These are phyloP conservation scores for Euphorbia celastroides DNA, from an alignment of 441 rosid species.

Conservation along the genomic window DNA sequence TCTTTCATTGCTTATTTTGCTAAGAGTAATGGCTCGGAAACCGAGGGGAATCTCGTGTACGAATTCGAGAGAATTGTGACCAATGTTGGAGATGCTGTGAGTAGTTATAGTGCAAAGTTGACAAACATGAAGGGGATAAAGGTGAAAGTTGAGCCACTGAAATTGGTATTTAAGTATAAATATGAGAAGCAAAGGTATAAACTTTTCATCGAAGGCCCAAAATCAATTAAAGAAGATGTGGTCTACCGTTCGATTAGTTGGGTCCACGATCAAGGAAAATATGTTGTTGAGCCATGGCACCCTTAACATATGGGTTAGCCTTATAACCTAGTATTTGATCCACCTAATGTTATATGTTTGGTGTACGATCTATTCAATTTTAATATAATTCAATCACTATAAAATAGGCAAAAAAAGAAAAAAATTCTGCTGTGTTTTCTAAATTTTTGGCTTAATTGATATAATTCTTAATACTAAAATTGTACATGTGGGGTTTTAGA, in stretches of 20 bases:
- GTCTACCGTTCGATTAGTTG: slow-evolving; percentile 48
- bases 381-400: too few relatives aligned
- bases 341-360: too few relatives aligned
- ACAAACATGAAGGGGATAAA: slow-evolving; percentile 49
- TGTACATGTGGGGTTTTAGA: too few relatives aligned
- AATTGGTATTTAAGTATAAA: slow-evolving; percentile 39
- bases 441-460: too few relatives aligned
- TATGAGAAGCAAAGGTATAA: slow-evolving; percentile 39
- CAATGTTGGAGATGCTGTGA: slow-evolving; percentile 49
- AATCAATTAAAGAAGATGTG: slow-evolving; percentile 32
- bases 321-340: too few relatives aligned
- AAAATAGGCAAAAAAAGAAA: too few relatives aligned
- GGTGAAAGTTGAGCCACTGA: slow-evolving; percentile 48
- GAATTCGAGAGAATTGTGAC: slow-evolving; percentile 53
- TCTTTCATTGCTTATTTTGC: slow-evolving; percentile 49
- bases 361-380: too few relatives aligned
- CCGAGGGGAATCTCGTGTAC: slow-evolving; percentile 16
- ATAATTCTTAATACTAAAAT: too few relatives aligned
- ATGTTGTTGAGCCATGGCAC: too few relatives aligned
- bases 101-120: slow-evolving; percentile 35
- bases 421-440: too few relatives aligned
- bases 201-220: slow-evolving; percentile 38
- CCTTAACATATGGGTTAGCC: too few relatives aligned
- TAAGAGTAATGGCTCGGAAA: slow-evolving; percentile 10
- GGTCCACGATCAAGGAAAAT: neutral